Evolutionary conservation across 2,329 filamentous ascomycete genomes (phyloP), one percentile per base, ranked within the genome.

Genomic region (Colletotrichum phormii): DNA sequence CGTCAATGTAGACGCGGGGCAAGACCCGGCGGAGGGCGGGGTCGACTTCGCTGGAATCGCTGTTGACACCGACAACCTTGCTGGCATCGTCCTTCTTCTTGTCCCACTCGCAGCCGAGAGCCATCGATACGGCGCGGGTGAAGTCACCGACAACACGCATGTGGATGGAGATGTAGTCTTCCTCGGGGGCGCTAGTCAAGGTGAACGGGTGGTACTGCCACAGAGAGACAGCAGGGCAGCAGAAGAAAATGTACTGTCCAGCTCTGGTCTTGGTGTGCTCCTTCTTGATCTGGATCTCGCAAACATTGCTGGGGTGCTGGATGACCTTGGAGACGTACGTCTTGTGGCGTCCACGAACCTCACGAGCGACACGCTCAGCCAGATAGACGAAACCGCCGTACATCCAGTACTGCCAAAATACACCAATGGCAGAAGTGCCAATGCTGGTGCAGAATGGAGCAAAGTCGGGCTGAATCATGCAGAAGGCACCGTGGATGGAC

Each of bases 141-240:
- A 96, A 97, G 83, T 97, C 91, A 75, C 94, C 94, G n/a, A 92
- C 91, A 79, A 93, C 91, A 80, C 94, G 92, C 80, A 97, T 90
- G 82, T 97, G 94, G 51, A 97, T 91, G 1, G 94, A 96, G 76
- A 97, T 95, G 82, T 96, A 96, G 81, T 97, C 94, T 84, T 97
- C 94, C 83, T 97, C 94, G 4, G 94, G 94, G 1, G 94, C 94
- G 74, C 93, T 95, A 13, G 94, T 97, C 61, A 97, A 86, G 1
- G 94, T 96, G 81, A 97, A 97, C 0, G 94, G 94, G 77, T 96
- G 94, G 80, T 97, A 96, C 83, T 97, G 94, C 93, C 93, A 97
- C 58, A 97, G 87, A 1, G 94, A 96, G 18, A 97, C 91, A 76
- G 94, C 93, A 1, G 94, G 94, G 80, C 94, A 97, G 86, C 93